Conservation (phyloP, 2,329 filamentous ascomycete species). For the Pestalotiopsis sp. region DNA sequence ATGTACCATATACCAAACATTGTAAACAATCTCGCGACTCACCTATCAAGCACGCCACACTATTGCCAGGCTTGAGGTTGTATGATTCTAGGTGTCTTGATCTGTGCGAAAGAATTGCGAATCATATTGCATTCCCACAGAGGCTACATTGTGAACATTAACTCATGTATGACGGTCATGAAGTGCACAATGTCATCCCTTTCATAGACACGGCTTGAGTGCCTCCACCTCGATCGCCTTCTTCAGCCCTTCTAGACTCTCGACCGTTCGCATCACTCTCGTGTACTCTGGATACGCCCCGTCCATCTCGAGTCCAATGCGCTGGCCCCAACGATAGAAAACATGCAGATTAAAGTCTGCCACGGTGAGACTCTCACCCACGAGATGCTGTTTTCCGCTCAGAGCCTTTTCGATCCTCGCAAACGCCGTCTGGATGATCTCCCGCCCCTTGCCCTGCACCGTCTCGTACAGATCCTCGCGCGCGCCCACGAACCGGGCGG, state of each 20-base stretch:
- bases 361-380: constrained; percentile 23
- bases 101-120: background rate
- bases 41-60: background rate
- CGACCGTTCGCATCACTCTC: constrained; percentile 16
- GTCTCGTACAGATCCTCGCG: constrained; percentile 8
- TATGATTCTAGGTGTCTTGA: background rate
- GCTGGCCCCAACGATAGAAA: constrained; percentile 23
- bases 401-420: constrained; percentile 22
- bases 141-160: background rate
- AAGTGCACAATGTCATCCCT: background rate
- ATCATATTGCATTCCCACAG: background rate
- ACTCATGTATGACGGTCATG: background rate
- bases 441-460: constrained; percentile 19
- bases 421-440: constrained; percentile 17
- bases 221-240: constrained; percentile 8
- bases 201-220: background rate
- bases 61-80: background rate
- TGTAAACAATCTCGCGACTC: background rate
- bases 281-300: constrained; percentile 19
- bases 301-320: constrained; percentile 16
- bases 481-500: constrained; percentile 29
- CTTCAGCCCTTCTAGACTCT: constrained; percentile 17
- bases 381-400: constrained; percentile 15
- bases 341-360: constrained; percentile 26
- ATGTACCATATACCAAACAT: constrained; percentile 11